Evolutionary conservation across 176 grass and related monocot genomes (phyloP), one percentile per base, ranked within the genome.

Genomic region (Musa beccarii): DNA sequence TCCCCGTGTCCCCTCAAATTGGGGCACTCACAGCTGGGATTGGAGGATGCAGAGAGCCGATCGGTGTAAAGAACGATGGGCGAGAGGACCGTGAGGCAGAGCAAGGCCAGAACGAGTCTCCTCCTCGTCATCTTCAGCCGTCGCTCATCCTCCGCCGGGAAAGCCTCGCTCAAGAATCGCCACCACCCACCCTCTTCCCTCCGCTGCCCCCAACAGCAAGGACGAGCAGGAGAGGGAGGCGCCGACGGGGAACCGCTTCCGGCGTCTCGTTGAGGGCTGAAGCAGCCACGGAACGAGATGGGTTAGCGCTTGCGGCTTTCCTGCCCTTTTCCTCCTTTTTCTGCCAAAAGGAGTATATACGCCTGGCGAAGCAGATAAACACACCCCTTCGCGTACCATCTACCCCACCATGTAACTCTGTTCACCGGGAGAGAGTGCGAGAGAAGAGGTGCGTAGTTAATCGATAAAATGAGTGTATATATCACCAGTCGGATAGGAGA

Each of bases 61-160:
- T 87, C 85, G 10, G 85, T 83, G 56, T 83, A 87, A 26, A 87
- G 66, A 71, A 87, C 71, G 43, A 87, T 77, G 23, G 85, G 85
- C 53, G 85, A 77, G 71, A 87, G 71, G 9, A 87, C 81, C 9
- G 85, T 79, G 76, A 64, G 50, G 54, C 85, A 87, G 23, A 87
- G 71, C 81, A 87, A 76, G 25, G 74, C 62, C 10, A 87, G 6
- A 49, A 87, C 81, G 16, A 53, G 16, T 76, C 83, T 87, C 69
- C 85, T 80, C 56, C 64, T 74, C 73, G 76, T 49, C 85, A 83
- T 80, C 43, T 24, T 78, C 23, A n/a, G 23, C 21, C 59, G 49
- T 11, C 73, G 49, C 68, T 51, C 68, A 70, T 70, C 49, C 68
- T 70, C 43, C 49, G 34, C 16, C 34, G 2, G 12, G 15, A 20